Percentiles rank a stretch among this genome's conserved stretches.
Conservation (phyloP, 2,329 filamentous ascomycete species). For the Talaromyces sp. region DNA sequence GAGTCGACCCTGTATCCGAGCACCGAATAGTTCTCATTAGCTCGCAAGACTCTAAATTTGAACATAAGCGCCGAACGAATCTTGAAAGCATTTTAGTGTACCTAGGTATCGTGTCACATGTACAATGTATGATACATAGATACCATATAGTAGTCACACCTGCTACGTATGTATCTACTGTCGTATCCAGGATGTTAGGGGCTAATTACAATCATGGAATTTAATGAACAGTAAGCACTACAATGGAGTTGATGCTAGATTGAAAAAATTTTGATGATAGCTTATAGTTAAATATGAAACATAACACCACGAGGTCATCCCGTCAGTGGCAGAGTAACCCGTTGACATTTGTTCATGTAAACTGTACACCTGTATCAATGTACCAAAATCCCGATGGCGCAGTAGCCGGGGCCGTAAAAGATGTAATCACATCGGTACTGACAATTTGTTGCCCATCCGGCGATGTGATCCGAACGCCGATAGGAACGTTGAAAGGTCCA, state of each 20-base stretch:
- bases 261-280: neutral
- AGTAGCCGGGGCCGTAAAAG: slow-evolving; percentile 6
- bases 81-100: too few species aligned
- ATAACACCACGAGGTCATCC: neutral
- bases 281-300: neutral
- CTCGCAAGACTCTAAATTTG: too few species aligned
- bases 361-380: slow-evolving; percentile 15
- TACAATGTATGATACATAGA: neutral
- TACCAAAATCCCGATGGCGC: slow-evolving; percentile 16
- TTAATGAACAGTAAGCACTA: neutral
- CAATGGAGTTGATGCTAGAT: neutral
- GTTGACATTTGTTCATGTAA: neutral
- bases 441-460: slow-evolving; percentile 17
- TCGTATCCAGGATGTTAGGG: neutral
- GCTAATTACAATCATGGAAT: neutral
- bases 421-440: slow-evolving; percentile 8
- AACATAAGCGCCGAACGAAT: too few species aligned
- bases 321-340: neutral
- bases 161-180: neutral
- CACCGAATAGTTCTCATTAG: too few species aligned
- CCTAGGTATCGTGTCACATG: too few species aligned
- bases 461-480: slow-evolving; percentile 15
- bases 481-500: slow-evolving; percentile 11
- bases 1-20: too few species aligned
- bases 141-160: neutral